These are phyloP conservation scores for Elasticomyces elasticus DNA, from an alignment of 495 filamentous ascomycete species.

Conservation along the genomic window DNA sequence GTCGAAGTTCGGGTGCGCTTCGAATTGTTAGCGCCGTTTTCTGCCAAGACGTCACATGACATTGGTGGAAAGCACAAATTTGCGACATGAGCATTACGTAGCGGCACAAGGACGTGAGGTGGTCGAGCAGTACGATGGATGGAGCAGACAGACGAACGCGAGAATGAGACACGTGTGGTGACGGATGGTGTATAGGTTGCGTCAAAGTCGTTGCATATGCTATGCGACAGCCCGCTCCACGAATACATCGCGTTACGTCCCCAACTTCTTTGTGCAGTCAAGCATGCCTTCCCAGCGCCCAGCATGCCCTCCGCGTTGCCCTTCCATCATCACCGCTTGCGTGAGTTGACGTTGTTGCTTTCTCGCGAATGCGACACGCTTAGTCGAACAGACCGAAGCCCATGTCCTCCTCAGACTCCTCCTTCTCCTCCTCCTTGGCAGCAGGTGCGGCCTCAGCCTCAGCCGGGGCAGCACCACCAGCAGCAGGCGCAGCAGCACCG, in stretches of 20 bases:
- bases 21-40: too few species aligned
- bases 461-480: conserved; percentile 51
- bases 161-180: too few species aligned
- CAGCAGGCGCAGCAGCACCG: conserved; percentile 56
- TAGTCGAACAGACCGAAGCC: conserved; percentile 89
- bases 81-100: too few species aligned
- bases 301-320: background rate
- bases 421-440: conserved; percentile 57
- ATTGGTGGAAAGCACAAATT: too few species aligned
- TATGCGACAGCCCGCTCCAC: too few species aligned
- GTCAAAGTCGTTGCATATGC: too few species aligned
- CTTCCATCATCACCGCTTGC: background rate
- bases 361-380: conserved; percentile 12
- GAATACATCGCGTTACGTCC: background rate
- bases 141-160: too few species aligned
- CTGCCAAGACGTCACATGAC: too few species aligned
- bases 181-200: too few species aligned
- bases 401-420: conserved; percentile 99
- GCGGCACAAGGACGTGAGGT: too few species aligned
- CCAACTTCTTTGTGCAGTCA: background rate
- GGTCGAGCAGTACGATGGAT: too few species aligned
- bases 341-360: background rate
- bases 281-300: background rate
- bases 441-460: conserved; percentile 68
- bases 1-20: too few species aligned